These are phyloP conservation scores for Casuarina cunninghamiana DNA, from an alignment of 306 rosid genomes.

Conservation along the genomic window DNA sequence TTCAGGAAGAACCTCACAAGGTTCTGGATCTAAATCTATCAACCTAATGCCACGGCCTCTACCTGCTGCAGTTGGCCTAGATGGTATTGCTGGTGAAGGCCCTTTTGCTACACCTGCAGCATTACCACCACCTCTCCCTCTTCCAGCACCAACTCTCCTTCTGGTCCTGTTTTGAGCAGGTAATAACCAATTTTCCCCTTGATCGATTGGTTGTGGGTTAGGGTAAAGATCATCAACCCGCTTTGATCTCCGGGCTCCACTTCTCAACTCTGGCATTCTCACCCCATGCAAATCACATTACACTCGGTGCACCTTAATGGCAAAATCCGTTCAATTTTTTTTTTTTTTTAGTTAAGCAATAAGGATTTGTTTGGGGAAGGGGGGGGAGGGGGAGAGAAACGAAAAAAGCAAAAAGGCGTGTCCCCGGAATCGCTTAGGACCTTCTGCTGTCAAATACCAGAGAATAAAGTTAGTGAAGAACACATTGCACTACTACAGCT, in stretches of 20 bases:
- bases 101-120: constrained; percentile 76
- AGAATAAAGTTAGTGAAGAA: constrained; percentile 10
- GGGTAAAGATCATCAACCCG: constrained; percentile 95
- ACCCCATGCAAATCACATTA: constrained; percentile 95
- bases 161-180: constrained; percentile 69
- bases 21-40: constrained; percentile 80
- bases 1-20: constrained; percentile 63
- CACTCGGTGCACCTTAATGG: constrained; percentile 32
- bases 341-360: neutral
- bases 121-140: constrained; percentile 88
- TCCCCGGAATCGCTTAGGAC: constrained; percentile 21
- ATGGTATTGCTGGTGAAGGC: constrained; percentile 69
- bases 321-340: neutral
- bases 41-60: constrained; percentile 91
- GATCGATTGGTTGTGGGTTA: constrained; percentile 63
- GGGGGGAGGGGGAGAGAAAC: no score
- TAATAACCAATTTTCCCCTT: constrained; percentile 63
- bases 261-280: constrained; percentile 99
- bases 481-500: neutral
- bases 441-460: constrained; percentile 36
- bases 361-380: neutral
- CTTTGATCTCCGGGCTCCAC: constrained; percentile 95
- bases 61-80: constrained; percentile 85
- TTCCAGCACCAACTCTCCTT: constrained; percentile 81
- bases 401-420: neutral